These are phyloP conservation scores for Begonia fuchsioides DNA, from an alignment of 306 rosid genomes.

Conservation along the genomic window DNA sequence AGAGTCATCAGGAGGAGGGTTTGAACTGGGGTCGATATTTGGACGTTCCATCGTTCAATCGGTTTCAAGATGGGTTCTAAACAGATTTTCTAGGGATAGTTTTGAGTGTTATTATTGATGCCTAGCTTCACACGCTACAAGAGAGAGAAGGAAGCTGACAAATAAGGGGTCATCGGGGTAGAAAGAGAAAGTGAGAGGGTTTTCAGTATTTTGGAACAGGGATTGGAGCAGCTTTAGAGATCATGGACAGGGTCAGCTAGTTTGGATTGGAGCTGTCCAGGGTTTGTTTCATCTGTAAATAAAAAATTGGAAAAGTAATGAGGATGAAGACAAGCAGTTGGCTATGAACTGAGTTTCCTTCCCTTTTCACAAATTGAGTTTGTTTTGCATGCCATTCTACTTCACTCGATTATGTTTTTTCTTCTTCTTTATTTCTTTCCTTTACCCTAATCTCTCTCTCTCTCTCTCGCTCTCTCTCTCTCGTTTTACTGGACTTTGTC, in stretches of 20 bases:
- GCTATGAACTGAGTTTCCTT: conserved; percentile 44
- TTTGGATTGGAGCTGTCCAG: conserved; percentile 50
- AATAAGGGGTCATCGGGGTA: conserved; percentile 28
- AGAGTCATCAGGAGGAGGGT: conserved; percentile 18
- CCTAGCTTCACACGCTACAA: conserved; percentile 26
- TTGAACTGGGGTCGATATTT: conserved; percentile 37
- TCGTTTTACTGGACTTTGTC: no score
- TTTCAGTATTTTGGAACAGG: conserved; percentile 20
- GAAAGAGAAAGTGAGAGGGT: conserved; percentile 13
- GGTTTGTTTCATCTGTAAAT: conserved; percentile 16
- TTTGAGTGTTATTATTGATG: conserved; percentile 13
- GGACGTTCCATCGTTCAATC: conserved; percentile 58
- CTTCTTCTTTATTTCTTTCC: background rate
- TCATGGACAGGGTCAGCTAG: conserved; percentile 57
- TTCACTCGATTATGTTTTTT: background rate
- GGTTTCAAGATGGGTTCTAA: conserved; percentile 81
- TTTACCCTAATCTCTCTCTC: background rate
- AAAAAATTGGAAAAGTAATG: conserved; percentile 5
- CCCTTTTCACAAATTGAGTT: conserved; percentile 22
- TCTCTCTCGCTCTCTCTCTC: background rate
- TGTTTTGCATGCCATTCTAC: conserved; percentile 31
- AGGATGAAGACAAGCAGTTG: conserved; percentile 39
- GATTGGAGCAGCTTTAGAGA: conserved; percentile 46
- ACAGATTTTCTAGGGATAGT: conserved; percentile 15
- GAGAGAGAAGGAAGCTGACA: conserved; percentile 35